A percentile compares a stretch with the other conserved stretches of the same genome.
Evolutionary conservation across 2,329 filamentous ascomycete species (phyloP).

Genomic region (Ceratocystis diversiconidia): DNA sequence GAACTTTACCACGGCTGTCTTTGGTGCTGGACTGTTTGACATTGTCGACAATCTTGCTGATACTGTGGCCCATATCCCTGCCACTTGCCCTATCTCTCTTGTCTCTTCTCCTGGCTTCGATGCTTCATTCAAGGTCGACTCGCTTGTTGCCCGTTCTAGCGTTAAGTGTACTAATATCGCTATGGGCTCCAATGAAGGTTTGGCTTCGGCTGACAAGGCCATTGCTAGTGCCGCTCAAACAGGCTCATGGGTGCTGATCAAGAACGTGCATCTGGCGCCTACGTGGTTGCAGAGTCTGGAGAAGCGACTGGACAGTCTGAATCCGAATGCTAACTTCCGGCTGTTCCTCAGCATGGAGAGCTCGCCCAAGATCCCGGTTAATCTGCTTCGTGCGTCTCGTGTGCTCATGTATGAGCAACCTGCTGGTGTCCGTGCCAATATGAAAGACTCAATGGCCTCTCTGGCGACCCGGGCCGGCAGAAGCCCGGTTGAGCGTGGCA

Average conservation of each 20-base stretch:
- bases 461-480: constrained; percentile 62
- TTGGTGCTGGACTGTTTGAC: constrained; percentile 71
- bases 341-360: constrained; percentile 97
- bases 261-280: constrained; percentile 94
- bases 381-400: constrained; percentile 79
- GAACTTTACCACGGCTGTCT: constrained; percentile 74
- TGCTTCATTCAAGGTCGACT: constrained; percentile 97
- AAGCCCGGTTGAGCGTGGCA: constrained; percentile 76
- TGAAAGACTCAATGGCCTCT: constrained; percentile 90
- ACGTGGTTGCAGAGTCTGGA: constrained; percentile 95
- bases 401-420: constrained; percentile 98
- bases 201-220: constrained; percentile 86
- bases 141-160: constrained; percentile 69
- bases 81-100: constrained; percentile 74
- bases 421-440: constrained; percentile 88
- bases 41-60: constrained; percentile 72
- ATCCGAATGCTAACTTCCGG: constrained; percentile 83
- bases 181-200: constrained; percentile 94
- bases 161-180: constrained; percentile 90
- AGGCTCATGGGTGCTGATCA: constrained; percentile 92
- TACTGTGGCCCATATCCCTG: constrained; percentile 70
- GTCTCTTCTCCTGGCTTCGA: constrained; percentile 95
- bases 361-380: constrained; percentile 91
- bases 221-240: constrained; percentile 82
- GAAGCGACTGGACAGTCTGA: constrained; percentile 90